Base-by-base conservation (phyloP, 1,284 basidiomycete genomes). In the Ceratobasidium papillatum region DNA sequence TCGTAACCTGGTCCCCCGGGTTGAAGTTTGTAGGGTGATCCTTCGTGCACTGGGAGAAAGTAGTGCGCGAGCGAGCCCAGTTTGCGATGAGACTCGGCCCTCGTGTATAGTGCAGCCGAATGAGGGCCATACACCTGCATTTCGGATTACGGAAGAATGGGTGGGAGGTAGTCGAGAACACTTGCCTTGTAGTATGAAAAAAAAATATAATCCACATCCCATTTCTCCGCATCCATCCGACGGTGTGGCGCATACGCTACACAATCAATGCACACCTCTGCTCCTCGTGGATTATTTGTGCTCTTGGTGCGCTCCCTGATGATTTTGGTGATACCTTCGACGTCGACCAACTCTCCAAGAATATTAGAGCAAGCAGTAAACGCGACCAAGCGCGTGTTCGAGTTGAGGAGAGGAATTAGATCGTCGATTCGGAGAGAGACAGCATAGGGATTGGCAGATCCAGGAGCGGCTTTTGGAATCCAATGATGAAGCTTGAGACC, bases 201-300 rank as follows among this genome's bases (percentile, higher is more conserved):
- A 69, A 90, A 87, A 59, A 86, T 87, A 79, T 89, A 92, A 78
- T 94, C 91, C 43, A 92, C 85, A 72, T 92, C 91, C 92, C 91
- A 93, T 58, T 85, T 88, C 76, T 85, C 86, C 3, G 93, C 91
- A 77, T 91, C 87, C 25, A 94, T 87, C 63, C 83, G 81, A 9
- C 91, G 84, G 79, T 94, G 92, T 0, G 92, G 92, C 3, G 91
- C 91, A 78, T 91, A 94, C 2, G 92, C 91, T 0, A 94, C 93
- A 76, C 91, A 92, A 78, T 94, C 93, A 0, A 94, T 85, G 0
- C 85, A 86, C 52, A 92, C 83, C 80, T 92, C 87, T n/a, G 85
- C 85, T n/a, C 90, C 89, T 45, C 86, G 82, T 34, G 85, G 83
- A 45, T 82, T 82, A 0, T 89, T 90, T 9, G 52, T n/a, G 25